A percentile compares a stretch with the other conserved stretches of the same genome.
These are phyloP conservation scores for Trichoderma simmonsii DNA, from an alignment of 2,329 filamentous ascomycete species.

Conservation along the genomic window DNA sequence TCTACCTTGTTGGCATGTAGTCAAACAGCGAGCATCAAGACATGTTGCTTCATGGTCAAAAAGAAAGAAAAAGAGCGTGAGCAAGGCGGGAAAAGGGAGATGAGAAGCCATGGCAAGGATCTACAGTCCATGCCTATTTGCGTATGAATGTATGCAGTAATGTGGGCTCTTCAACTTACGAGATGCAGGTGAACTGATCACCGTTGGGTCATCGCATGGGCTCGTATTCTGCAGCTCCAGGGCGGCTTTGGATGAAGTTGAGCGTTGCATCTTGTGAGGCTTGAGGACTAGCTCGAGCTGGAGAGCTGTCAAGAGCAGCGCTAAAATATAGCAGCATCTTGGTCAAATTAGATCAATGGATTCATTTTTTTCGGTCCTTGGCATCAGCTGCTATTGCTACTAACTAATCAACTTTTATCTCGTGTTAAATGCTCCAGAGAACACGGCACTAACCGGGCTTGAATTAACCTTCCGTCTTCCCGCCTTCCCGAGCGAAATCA, in stretches of 20 bases:
- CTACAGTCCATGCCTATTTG: background rate
- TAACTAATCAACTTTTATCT: background rate
- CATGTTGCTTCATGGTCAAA: background rate
- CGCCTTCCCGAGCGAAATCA: background rate
- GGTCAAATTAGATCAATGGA: background rate
- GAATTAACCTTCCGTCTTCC: background rate
- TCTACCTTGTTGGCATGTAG: background rate
- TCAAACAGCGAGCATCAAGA: background rate
- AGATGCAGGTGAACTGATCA: constrained; percentile 3
- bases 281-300: background rate
- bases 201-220: constrained; percentile 7
- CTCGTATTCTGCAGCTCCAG: background rate
- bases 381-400: background rate
- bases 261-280: background rate
- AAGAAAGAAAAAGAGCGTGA: background rate
- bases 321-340: background rate
- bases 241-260: background rate
- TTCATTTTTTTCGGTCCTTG: background rate
- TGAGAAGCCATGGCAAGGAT: background rate
- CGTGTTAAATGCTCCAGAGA: background rate
- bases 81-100: background rate
- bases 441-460: background rate
- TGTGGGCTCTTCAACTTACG: background rate
- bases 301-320: background rate
- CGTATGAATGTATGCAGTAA: background rate